Evolutionary conservation across 2,329 filamentous ascomycete species (phyloP), one percentile per base, ranked within the genome.

Genomic region (Cordyceps fumosorosea): DNA sequence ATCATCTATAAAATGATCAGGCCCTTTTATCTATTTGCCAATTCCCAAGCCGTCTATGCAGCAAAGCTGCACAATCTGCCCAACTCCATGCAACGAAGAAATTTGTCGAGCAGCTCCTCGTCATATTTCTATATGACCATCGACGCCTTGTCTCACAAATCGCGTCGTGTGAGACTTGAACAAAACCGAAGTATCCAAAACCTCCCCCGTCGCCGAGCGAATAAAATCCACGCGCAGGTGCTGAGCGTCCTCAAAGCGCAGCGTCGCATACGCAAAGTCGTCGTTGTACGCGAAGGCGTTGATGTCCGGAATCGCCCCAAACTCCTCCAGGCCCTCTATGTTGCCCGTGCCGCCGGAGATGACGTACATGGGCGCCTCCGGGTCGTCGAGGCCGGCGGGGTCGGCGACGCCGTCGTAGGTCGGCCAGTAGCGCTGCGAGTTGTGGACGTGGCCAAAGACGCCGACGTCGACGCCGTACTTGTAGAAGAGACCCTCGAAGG

Each of bases 391-490:
- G 2, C 75, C 77, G 0, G 67, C 70, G 0, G 74, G 65, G 59
- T 80, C 77, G 0, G 69, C 69, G 0, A 67, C 68, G 64, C 68
- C 67, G 64, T 76, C 73, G 69, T 70, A 70, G 3, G 74, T 69
- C 22, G 73, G 80, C 68, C 74, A 64, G 66, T 84, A 82, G 1
- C 83, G 78, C 72, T 85, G 81, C 29, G 80, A 79, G 70, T 83
- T 84, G 70, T 85, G 83, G n/a, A 83, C 80, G 67, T 85, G 83
- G 3, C 83, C 83, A 65, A 84, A 83, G 11, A 85, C 72, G 29
- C 71, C 82, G 3, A 85, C 69, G 65, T 85, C 83, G 22, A 85
- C 83, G 32, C 81, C 81, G 69, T 84, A 83, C 57, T 77, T 74
- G 71, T 83, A 82, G 6, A 85, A 69, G 4, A 84, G 68, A 0